phyloP scores from a whole-genome alignment of 306 rosid species.

The Vigna angularis region DNA sequence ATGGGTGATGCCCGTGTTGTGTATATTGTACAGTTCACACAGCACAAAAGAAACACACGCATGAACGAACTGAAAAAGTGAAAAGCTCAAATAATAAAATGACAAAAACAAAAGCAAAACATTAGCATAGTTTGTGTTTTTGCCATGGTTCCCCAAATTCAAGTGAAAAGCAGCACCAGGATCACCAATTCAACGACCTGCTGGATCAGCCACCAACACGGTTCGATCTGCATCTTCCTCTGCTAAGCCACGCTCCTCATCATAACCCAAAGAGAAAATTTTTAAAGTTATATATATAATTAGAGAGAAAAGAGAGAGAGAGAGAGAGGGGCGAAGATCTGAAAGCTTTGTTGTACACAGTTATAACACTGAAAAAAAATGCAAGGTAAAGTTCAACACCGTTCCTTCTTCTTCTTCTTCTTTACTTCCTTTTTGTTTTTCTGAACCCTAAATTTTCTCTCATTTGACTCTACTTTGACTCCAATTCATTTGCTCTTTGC shows the following conservation, averaged over 20 bases:
- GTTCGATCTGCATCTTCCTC: slow-evolving; percentile 42
- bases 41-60: slow-evolving; percentile 36
- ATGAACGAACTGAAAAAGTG: slow-evolving; percentile 38
- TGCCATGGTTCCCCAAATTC: slow-evolving; percentile 25
- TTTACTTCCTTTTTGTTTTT: not conserved
- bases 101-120: slow-evolving; percentile 6
- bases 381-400: slow-evolving; percentile 54
- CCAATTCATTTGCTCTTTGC: slow-evolving; percentile 10
- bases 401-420: slow-evolving; percentile 1
- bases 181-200: not conserved
- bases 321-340: slow-evolving; percentile 50
- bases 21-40: slow-evolving; percentile 29
- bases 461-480: slow-evolving; percentile 51
- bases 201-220: slow-evolving; percentile 32
- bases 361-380: slow-evolving; percentile 41
- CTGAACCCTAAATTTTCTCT: slow-evolving; percentile 58
- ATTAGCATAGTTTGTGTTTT: not conserved
- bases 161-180: slow-evolving; percentile 22
- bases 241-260: not conserved
- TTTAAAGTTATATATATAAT: not conserved
- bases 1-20: not conserved
- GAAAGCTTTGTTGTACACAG: slow-evolving; percentile 47
- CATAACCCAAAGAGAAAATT: not conserved
- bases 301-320: not conserved
- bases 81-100: slow-evolving; percentile 31